Percentiles rank a stretch among this genome's conserved stretches.
phyloP scores from a whole-genome alignment of 805 yeast species.

The Candida cerambycidarum region DNA sequence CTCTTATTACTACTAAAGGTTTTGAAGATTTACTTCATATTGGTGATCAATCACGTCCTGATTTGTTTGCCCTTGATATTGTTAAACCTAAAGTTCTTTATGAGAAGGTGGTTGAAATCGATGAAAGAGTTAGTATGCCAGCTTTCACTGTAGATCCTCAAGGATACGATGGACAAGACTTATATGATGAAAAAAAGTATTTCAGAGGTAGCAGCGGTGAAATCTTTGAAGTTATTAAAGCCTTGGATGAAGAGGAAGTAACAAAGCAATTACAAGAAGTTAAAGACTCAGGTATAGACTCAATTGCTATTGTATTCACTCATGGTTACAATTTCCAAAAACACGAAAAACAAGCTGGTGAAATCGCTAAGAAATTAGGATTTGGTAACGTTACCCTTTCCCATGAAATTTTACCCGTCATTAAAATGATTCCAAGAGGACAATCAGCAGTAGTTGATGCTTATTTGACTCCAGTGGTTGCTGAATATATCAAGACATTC shows the following conservation, averaged over 20 bases:
- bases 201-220: conserved; percentile 69
- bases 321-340: conserved; percentile 74
- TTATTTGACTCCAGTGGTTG: conserved; percentile 76
- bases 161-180: conserved; percentile 18
- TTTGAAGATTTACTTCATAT: conserved; percentile 22
- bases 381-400: conserved; percentile 70
- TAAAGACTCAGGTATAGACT: conserved; percentile 59
- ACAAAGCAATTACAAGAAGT: conserved; percentile 41
- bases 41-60: conserved; percentile 24
- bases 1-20: conserved; percentile 22
- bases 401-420: conserved; percentile 71
- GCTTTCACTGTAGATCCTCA: conserved; percentile 20
- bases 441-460: conserved; percentile 82
- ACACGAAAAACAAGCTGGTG: conserved; percentile 51
- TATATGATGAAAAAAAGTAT: conserved; percentile 29
- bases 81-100: conserved; percentile 19
- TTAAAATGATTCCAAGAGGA: conserved; percentile 72
- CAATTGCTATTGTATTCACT: conserved; percentile 70
- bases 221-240: conserved; percentile 56
- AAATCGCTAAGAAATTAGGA: conserved; percentile 63
- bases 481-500: conserved; percentile 61
- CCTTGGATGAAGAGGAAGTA: conserved; percentile 50
- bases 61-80: conserved; percentile 20
- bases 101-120: conserved; percentile 19
- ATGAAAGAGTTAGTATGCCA: conserved; percentile 23